These are phyloP conservation scores for Leptodermis oblonga DNA, from an alignment of 257 asterid genomes.

Conservation along the genomic window DNA sequence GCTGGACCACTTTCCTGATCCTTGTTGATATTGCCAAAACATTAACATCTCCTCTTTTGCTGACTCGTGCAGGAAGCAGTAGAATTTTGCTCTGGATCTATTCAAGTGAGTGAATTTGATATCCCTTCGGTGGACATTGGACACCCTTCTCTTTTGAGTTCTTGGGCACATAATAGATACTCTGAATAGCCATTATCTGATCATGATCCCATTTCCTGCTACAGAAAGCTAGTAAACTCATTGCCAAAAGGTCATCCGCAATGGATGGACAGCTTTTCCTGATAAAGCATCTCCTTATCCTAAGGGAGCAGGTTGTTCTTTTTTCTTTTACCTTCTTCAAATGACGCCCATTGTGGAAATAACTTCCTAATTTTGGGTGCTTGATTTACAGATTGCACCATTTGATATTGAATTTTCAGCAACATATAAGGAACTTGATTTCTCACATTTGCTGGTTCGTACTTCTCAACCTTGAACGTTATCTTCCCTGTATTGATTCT, in stretches of 20 bases:
- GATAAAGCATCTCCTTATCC: conserved; percentile 89
- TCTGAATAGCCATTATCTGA: conserved; percentile 1
- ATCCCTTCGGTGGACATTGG: not conserved
- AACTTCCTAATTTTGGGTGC: conserved; percentile 26
- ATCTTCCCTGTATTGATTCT: conserved; percentile 5
- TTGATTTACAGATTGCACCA: conserved; percentile 83
- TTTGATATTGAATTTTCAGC: conserved; percentile 96
- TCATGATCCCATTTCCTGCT: conserved; percentile 18
- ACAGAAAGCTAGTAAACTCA: conserved; percentile 92
- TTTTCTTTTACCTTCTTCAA: conserved; percentile 17
- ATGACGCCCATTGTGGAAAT: not conserved
- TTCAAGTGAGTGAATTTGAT: conserved; percentile 54
- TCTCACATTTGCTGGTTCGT: conserved; percentile 94
- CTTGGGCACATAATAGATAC: conserved; percentile 7
- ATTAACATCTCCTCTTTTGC: conserved; percentile 20
- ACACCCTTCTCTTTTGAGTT: conserved; percentile 1
- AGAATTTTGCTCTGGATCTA: conserved; percentile 82
- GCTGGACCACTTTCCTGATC: conserved; percentile 13
- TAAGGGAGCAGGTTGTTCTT: conserved; percentile 81
- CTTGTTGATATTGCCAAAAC: not conserved
- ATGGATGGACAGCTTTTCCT: conserved; percentile 97
- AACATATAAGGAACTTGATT: conserved; percentile 98
- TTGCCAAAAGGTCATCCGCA: conserved; percentile 61
- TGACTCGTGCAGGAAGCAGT: conserved; percentile 77
- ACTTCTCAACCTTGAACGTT: conserved; percentile 17